Conservation (phyloP, 1,284 basidiomycete genomes). For the Fomitopsis betulina region DNA sequence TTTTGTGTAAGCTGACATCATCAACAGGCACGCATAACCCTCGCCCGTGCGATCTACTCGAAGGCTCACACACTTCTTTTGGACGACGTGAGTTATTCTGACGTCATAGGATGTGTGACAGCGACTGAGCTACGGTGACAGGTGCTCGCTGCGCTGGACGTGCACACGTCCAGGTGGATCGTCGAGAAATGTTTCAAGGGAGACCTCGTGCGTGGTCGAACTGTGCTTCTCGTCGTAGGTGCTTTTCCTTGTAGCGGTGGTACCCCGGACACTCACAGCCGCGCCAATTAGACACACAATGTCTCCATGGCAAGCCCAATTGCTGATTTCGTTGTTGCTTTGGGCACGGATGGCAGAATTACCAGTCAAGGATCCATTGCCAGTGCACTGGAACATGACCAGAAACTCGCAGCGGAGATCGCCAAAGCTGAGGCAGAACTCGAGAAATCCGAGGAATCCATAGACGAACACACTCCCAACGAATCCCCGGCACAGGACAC, state of each 20-base stretch:
- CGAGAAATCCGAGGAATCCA: conserved; percentile 12
- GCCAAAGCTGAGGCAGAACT: conserved; percentile 33
- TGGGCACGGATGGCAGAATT: conserved; percentile 48
- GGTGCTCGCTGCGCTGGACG: conserved; percentile 42
- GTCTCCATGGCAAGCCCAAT: conserved; percentile 55
- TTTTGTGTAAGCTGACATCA: not conserved
- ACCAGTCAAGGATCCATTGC: conserved; percentile 39
- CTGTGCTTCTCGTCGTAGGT: conserved; percentile 65
- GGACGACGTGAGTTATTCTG: not conserved
- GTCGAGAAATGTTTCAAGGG: conserved; percentile 70
- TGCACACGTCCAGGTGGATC: conserved; percentile 72
- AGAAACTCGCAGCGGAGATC: conserved; percentile 33
- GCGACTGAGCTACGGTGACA: conserved; percentile 18
- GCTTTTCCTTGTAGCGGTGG: not conserved
- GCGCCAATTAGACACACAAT: conserved; percentile 14
- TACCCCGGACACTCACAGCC: not conserved
- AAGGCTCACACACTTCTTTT: conserved; percentile 51
- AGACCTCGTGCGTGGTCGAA: conserved; percentile 61
- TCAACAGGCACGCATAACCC: conserved; percentile 55
- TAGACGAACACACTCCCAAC: conserved; percentile 12
- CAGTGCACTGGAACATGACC: conserved; percentile 42
- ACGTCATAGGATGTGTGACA: not conserved
- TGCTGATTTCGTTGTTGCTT: conserved; percentile 58
- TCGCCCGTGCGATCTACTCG: conserved; percentile 70
- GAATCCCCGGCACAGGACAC: conserved; percentile 18